Conservation (phyloP, 257 asterid genomes). For the Lavandula angustifolia region DNA sequence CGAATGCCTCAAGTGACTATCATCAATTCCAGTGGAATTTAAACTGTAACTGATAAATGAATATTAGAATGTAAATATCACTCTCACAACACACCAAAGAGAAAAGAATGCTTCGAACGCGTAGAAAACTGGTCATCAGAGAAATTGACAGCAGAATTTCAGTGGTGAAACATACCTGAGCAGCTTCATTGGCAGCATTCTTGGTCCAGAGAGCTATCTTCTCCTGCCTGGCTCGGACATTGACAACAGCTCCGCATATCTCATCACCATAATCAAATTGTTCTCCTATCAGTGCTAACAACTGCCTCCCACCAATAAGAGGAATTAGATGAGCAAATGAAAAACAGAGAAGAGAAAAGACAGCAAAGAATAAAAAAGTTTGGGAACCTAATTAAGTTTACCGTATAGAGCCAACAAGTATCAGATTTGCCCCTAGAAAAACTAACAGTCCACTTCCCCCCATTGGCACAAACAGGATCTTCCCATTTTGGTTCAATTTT, state of each 20-base stretch:
- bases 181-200: slow-evolving; percentile 89
- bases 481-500: slow-evolving; percentile 95
- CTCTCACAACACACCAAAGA: not conserved
- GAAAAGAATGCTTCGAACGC: no score
- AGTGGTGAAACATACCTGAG: slow-evolving; percentile 66
- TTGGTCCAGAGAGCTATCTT: slow-evolving; percentile 86
- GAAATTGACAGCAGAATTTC: not conserved
- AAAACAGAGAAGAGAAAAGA: not conserved
- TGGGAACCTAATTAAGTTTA: slow-evolving; percentile 16
- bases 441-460: slow-evolving; percentile 83
- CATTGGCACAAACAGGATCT: slow-evolving; percentile 90
- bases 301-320: slow-evolving; percentile 39
- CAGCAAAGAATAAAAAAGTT: not conserved
- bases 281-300: slow-evolving; percentile 94
- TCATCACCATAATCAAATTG: slow-evolving; percentile 93
- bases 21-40: no score
- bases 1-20: not conserved
- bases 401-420: slow-evolving; percentile 88
- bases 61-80: not conserved
- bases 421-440: slow-evolving; percentile 72
- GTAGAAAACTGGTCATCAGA: not conserved
- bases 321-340: not conserved
- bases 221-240: slow-evolving; percentile 72
- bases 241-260: slow-evolving; percentile 95
- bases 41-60: not conserved